A percentile compares a stretch with the other conserved stretches of the same genome.
phyloP scores from a whole-genome alignment of 495 filamentous ascomycete species.

The Cercophora sp. region DNA sequence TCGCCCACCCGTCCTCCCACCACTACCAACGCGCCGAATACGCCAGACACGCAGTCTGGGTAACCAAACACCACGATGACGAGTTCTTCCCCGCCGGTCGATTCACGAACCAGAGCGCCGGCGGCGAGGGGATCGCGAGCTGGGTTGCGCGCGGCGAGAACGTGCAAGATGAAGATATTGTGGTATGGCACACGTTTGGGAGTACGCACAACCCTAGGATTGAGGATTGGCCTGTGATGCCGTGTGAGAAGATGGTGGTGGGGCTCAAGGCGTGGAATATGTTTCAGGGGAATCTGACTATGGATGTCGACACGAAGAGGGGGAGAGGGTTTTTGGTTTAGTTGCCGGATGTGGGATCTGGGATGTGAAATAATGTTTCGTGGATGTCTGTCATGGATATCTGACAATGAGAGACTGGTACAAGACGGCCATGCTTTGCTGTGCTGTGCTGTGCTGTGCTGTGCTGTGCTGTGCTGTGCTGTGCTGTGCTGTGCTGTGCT shows the following conservation, averaged over 20 bases:
- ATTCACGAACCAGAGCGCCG: constrained; percentile 73
- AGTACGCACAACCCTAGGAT: constrained; percentile 57
- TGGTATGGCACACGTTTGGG: constrained; percentile 60
- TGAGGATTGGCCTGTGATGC: constrained; percentile 61
- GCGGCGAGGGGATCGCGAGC: constrained; percentile 22
- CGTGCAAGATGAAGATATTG: constrained; percentile 32
- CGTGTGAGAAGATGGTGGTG: constrained; percentile 46
- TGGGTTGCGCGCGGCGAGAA: constrained; percentile 22
- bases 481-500: no score
- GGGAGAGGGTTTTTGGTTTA: constrained; percentile 41
- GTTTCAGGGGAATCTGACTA: constrained; percentile 68
- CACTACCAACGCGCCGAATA: constrained; percentile 77
- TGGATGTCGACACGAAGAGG: constrained; percentile 61
- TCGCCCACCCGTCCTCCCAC: constrained; percentile 64
- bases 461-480: no score
- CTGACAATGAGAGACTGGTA: no score
- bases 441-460: no score
- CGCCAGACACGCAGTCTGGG: constrained; percentile 75
- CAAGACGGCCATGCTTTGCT: no score
- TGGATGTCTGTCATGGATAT: no score
- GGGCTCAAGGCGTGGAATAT: constrained; percentile 57
- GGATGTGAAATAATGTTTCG: no score
- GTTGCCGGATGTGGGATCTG: no score
- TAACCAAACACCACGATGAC: constrained; percentile 70
- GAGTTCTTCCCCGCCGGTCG: constrained; percentile 79